phyloP scores from a whole-genome alignment of 148 eudicot species.

The Camellia granthamiana region DNA sequence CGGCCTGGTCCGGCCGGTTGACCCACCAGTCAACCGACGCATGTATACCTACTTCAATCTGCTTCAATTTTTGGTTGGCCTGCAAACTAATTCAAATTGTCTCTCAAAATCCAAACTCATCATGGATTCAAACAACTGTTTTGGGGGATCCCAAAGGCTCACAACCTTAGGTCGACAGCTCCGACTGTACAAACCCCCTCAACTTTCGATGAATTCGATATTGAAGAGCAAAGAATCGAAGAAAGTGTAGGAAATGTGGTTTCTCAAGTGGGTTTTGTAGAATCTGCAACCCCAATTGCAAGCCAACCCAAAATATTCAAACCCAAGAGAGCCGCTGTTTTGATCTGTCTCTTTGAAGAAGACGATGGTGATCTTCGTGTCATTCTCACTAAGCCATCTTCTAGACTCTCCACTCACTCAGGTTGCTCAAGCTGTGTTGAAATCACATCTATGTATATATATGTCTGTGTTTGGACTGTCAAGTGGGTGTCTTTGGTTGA shows the following conservation, averaged over 20 bases:
- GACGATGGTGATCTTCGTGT: slow-evolving; percentile 53
- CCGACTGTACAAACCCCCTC: slow-evolving; percentile 39
- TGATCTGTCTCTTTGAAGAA: slow-evolving; percentile 58
- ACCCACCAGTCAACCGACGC: too few relatives aligned
- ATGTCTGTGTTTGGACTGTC: too few relatives aligned
- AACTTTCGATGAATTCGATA: too few relatives aligned
- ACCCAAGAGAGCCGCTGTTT: slow-evolving; percentile 56
- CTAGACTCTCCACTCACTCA: slow-evolving; percentile 7
- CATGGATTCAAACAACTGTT: slow-evolving; percentile 10
- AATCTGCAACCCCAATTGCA: slow-evolving; percentile 41
- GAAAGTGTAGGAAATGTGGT: too few relatives aligned
- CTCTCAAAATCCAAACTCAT: background rate
- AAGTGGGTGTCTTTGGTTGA: too few relatives aligned
- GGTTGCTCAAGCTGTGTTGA: slow-evolving; percentile 7
- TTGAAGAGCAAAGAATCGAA: too few relatives aligned
- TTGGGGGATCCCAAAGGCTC: slow-evolving; percentile 26
- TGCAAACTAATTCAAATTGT: background rate
- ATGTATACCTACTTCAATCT: too few relatives aligned
- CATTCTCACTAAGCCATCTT: slow-evolving; percentile 76
- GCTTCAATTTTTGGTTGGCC: too few relatives aligned
- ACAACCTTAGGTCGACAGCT: slow-evolving; percentile 47
- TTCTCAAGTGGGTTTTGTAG: background rate
- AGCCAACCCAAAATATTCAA: slow-evolving; percentile 21
- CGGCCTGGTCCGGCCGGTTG: too few relatives aligned
- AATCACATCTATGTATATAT: background rate